phyloP scores from a whole-genome alignment of 176 grass and related monocot genomes.

The Areca catechu region DNA sequence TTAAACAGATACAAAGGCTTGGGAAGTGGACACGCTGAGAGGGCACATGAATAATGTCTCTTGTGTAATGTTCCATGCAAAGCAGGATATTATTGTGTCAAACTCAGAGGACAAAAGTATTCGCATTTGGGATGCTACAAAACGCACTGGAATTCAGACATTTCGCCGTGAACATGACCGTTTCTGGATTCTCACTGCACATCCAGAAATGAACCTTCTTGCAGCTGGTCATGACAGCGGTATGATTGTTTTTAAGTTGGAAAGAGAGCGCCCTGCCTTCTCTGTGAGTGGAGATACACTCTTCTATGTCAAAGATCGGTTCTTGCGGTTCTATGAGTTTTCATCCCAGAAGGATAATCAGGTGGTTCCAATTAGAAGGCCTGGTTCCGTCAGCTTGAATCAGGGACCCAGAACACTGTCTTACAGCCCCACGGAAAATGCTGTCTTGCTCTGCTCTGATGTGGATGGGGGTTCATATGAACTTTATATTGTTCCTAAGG shows the following conservation, averaged over 20 bases:
- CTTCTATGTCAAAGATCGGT: slow-evolving; percentile 91
- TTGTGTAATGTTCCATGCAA: slow-evolving; percentile 86
- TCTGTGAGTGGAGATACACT: slow-evolving; percentile 57
- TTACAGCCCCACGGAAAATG: slow-evolving; percentile 87
- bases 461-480: slow-evolving; percentile 85
- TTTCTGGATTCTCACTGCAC: slow-evolving; percentile 92
- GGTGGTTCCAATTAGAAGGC: slow-evolving; percentile 58
- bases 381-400: slow-evolving; percentile 70
- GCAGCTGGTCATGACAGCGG: slow-evolving; percentile 94
- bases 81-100: slow-evolving; percentile 87
- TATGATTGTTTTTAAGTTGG: slow-evolving; percentile 92
- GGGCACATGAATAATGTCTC: slow-evolving; percentile 98
- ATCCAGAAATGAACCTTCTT: slow-evolving; percentile 94
- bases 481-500: slow-evolving; percentile 73
- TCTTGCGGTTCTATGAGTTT: slow-evolving; percentile 58
- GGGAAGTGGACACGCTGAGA: slow-evolving; percentile 90
- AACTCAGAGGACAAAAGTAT: slow-evolving; percentile 99
- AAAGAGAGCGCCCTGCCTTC: slow-evolving; percentile 79
- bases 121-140: slow-evolving; percentile 91
- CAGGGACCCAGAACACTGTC: slow-evolving; percentile 76
- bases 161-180: slow-evolving; percentile 87
- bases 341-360: slow-evolving; percentile 70
- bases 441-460: slow-evolving; percentile 84
- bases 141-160: slow-evolving; percentile 75
- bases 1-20: slow-evolving; percentile 76